phyloP scores from a whole-genome alignment of 1,139 yeast species.

The Geotrichum restrictum region DNA sequence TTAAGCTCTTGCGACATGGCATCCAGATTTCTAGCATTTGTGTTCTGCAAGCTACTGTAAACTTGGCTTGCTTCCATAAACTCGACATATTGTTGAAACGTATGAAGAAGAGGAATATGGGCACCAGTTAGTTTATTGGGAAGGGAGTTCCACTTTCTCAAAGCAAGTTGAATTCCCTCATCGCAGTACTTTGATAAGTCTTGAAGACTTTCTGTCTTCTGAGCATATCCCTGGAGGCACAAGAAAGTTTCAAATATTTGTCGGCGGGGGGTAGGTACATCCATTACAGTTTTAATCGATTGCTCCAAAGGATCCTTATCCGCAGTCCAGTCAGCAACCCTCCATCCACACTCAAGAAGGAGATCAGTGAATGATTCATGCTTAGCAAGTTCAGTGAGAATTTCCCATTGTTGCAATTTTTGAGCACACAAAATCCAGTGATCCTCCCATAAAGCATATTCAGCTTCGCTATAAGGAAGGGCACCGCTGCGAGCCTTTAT shows the following conservation, averaged over 20 bases:
- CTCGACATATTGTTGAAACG: conserved; percentile 96
- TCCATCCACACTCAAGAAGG: conserved; percentile 95
- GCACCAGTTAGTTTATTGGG: conserved; percentile 79
- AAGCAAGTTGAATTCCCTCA: conserved; percentile 90
- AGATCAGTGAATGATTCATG: conserved; percentile 97
- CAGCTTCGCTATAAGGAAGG: conserved; percentile 91
- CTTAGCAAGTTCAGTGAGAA: conserved; percentile 90
- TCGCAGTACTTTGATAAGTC: conserved; percentile 85
- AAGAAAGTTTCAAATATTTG: conserved; percentile 93
- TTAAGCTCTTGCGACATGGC: conserved; percentile 90
- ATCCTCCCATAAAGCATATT: conserved; percentile 96
- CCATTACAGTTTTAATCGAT: conserved; percentile 94
- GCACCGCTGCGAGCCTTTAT: conserved; percentile 95
- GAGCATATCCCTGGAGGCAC: conserved; percentile 89
- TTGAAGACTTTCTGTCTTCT: conserved; percentile 70
- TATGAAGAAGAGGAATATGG: conserved; percentile 84
- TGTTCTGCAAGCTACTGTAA: conserved; percentile 80
- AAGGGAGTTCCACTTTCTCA: conserved; percentile 89
- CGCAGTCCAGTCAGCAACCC: conserved; percentile 97
- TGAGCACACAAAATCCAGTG: conserved; percentile 98
- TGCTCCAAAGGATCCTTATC: conserved; percentile 93
- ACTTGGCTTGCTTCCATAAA: conserved; percentile 97
- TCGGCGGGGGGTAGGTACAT: conserved; percentile 95
- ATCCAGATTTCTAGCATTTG: conserved; percentile 89
- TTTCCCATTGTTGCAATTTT: conserved; percentile 97